phyloP scores from a whole-genome alignment of 176 grass and related monocot genomes.

The Juncus effusus region DNA sequence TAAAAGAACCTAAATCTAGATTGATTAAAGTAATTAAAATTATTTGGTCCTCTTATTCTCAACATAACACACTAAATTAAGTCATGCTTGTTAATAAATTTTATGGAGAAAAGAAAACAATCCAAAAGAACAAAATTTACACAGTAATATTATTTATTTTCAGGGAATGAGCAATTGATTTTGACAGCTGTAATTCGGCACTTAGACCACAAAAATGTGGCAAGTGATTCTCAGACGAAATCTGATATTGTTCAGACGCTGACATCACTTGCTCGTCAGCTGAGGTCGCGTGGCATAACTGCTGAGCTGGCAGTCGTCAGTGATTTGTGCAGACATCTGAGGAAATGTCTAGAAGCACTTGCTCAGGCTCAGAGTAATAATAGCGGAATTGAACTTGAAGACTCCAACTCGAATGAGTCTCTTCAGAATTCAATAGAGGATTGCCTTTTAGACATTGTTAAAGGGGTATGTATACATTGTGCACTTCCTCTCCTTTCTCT shows the following conservation, averaged over 20 bases:
- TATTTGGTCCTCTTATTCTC: too few relatives aligned
- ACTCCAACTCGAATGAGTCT: conserved; percentile 77
- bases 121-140: too few relatives aligned
- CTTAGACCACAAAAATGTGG: conserved; percentile 84
- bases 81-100: too few relatives aligned
- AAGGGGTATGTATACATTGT: conserved; percentile 54
- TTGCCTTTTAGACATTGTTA: conserved; percentile 90
- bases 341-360: conserved; percentile 90
- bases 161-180: conserved; percentile 77
- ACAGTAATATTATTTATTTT: neutral
- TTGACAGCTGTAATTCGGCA: conserved; percentile 77
- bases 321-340: conserved; percentile 91
- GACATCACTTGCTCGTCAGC: conserved; percentile 56
- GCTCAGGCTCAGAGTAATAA: conserved; percentile 32
- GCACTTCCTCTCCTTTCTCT: neutral
- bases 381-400: conserved; percentile 40
- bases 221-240: conserved; percentile 56
- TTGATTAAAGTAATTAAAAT: too few relatives aligned
- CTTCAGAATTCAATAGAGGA: conserved; percentile 89
- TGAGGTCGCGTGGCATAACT: conserved; percentile 55
- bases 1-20: too few relatives aligned
- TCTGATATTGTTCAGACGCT: conserved; percentile 83
- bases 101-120: too few relatives aligned
- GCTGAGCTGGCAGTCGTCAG: conserved; percentile 62
- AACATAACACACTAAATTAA: too few relatives aligned